These are phyloP conservation scores for Tieghemostelium lacteum DNA, from an alignment of 78 protist species.

Conservation along the genomic window DNA sequence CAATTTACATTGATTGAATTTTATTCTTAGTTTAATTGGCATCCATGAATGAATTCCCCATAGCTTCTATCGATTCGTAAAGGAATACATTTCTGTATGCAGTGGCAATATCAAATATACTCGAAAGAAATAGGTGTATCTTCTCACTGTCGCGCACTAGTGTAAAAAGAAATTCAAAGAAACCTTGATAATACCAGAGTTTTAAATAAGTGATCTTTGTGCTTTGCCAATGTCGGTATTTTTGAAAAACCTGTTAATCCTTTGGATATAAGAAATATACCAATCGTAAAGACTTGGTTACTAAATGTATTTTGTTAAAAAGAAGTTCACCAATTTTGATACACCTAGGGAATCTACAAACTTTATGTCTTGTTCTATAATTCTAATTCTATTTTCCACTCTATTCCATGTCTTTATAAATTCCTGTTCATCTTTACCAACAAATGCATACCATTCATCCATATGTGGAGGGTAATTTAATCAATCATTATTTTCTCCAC, in stretches of 20 bases:
- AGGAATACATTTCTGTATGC: neutral
- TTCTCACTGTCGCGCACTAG: neutral
- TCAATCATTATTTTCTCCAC: neutral
- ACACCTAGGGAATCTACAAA: neutral
- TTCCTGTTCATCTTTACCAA: neutral
- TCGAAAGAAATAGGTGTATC: neutral
- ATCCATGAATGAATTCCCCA: neutral
- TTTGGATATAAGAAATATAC: neutral
- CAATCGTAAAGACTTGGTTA: constrained; percentile 1
- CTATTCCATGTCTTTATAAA: neutral
- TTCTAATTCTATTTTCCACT: neutral
- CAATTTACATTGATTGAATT: too few species aligned
- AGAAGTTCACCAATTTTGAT: neutral
- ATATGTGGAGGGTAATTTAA: neutral
- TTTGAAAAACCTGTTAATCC: neutral
- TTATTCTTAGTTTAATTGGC: too few species aligned
- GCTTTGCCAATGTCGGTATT: neutral
- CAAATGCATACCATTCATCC: neutral
- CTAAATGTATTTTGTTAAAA: neutral
- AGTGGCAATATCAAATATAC: neutral
- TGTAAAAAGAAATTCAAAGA: neutral
- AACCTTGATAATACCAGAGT: neutral
- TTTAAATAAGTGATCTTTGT: neutral
- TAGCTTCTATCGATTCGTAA: neutral
- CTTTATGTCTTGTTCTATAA: neutral